phyloP scores from a whole-genome alignment of 306 rosid species.

The Begonia fuchsioides region DNA sequence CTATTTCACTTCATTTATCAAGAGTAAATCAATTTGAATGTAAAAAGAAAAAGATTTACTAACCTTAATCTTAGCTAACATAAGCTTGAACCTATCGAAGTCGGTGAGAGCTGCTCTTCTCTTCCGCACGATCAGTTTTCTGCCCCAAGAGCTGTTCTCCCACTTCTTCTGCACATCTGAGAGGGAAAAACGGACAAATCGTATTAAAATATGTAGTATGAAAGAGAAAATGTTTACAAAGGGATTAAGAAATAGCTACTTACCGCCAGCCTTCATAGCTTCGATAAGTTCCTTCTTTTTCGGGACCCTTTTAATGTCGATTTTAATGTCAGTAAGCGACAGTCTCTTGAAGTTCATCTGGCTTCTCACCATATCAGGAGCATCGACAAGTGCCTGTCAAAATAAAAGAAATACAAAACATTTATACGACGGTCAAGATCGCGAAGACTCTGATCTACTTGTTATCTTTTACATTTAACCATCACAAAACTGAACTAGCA shows the following conservation, averaged over 20 bases:
- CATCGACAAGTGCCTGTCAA: slow-evolving; percentile 74
- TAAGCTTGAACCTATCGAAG: slow-evolving; percentile 86
- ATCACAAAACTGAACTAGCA: background rate
- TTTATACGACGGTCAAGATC: background rate
- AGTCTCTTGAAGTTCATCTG: slow-evolving; percentile 86
- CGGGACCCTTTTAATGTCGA: slow-evolving; percentile 83
- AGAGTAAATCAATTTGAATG: background rate
- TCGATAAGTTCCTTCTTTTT: slow-evolving; percentile 79
- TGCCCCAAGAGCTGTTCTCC: slow-evolving; percentile 97
- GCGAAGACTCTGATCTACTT: background rate
- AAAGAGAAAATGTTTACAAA: too few relatives aligned
- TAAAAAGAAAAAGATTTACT: background rate
- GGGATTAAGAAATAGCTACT: background rate
- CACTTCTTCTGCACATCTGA: slow-evolving; percentile 93
- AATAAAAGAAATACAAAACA: background rate
- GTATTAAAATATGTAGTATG: background rate
- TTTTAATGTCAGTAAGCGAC: slow-evolving; percentile 75
- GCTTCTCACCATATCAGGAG: slow-evolving; percentile 78
- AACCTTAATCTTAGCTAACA: slow-evolving; percentile 95
- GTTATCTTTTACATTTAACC: too few relatives aligned
- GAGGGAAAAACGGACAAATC: background rate
- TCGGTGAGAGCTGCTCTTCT: slow-evolving; percentile 65
- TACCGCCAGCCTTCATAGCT: slow-evolving; percentile 90
- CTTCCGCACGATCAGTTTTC: slow-evolving; percentile 77
- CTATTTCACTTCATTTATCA: too few relatives aligned